These are phyloP conservation scores for Bassia scoparia DNA, from an alignment of 148 eudicot species.

Conservation along the genomic window DNA sequence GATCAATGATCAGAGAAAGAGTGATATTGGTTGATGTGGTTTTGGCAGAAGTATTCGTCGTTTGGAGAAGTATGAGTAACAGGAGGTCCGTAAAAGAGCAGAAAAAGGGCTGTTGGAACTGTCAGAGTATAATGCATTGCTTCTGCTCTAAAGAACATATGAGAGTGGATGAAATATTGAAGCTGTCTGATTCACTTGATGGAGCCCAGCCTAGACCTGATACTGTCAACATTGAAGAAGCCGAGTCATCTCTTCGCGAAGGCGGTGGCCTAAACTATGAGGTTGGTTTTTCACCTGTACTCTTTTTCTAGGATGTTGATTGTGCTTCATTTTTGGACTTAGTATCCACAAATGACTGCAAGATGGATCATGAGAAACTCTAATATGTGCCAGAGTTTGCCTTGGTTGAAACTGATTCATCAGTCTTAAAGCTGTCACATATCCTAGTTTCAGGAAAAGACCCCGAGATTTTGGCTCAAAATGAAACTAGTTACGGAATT, in stretches of 20 bases:
- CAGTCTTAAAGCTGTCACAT: neutral
- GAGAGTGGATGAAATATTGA: conserved; percentile 39
- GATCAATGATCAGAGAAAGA: neutral
- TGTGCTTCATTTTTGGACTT: neutral
- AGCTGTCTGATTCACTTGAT: conserved; percentile 46
- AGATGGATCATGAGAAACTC: neutral
- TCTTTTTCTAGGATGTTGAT: conserved; percentile 5
- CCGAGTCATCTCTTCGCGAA: conserved; percentile 85
- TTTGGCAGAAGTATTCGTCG: conserved; percentile 27
- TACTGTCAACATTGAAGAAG: conserved; percentile 78
- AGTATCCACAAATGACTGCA: neutral
- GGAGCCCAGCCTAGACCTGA: conserved; percentile 48
- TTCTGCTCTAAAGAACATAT: conserved; percentile 60
- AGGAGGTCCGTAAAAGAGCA: conserved; percentile 23
- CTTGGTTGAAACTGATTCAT: neutral
- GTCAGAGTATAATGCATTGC: conserved; percentile 60
- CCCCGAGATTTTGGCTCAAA: neutral
- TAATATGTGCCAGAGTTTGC: neutral
- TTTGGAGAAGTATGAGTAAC: conserved; percentile 40
- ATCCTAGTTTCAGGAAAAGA: neutral
- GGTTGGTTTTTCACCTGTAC: conserved; percentile 37
- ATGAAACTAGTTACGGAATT: neutral
- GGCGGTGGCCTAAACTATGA: conserved; percentile 77
- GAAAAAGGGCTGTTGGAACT: conserved; percentile 26
- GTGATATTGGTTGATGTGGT: conserved; percentile 16